Percentiles rank a stretch among this genome's conserved stretches.
phyloP scores from a whole-genome alignment of 345 rosid species.

The Gynandropsis gynandra region DNA sequence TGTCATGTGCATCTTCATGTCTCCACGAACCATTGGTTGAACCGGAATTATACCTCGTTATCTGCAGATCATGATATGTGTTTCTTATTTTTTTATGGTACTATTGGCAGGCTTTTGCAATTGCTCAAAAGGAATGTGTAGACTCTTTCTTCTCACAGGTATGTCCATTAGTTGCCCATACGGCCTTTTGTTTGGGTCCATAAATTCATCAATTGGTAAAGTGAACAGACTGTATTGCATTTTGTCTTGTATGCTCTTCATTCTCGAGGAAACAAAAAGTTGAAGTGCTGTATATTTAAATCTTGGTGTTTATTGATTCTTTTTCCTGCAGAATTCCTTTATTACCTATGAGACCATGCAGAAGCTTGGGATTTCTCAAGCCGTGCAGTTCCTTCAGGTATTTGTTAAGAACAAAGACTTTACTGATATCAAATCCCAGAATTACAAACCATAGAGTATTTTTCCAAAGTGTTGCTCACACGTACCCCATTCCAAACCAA shows the following conservation, averaged over 20 bases:
- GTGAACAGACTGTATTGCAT: constrained; percentile 3
- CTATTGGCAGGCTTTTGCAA: constrained; percentile 66
- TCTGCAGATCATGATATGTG: not conserved
- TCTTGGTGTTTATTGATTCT: constrained; percentile 16
- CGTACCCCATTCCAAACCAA: too few relatives aligned
- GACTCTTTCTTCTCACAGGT: constrained; percentile 97
- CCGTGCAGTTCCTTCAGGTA: constrained; percentile 91
- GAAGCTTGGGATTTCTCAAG: constrained; percentile 88
- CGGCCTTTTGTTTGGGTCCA: not conserved
- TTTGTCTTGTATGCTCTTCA: constrained; percentile 5
- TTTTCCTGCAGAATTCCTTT: constrained; percentile 66
- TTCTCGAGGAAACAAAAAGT: constrained; percentile 13
- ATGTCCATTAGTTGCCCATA: constrained; percentile 9
- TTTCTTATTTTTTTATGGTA: not conserved
- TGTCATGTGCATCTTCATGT: too few relatives aligned
- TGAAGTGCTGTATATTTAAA: not conserved
- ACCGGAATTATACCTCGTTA: too few relatives aligned
- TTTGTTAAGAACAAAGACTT: too few relatives aligned
- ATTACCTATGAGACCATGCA: constrained; percentile 65
- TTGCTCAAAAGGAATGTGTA: constrained; percentile 84
- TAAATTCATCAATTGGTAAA: constrained; percentile 11
- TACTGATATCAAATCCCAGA: too few relatives aligned
- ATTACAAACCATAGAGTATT: too few relatives aligned
- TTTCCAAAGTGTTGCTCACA: too few relatives aligned
- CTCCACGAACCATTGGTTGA: too few relatives aligned